Evolutionary conservation across 306 rosid genomes (phyloP), one percentile per base, ranked within the genome.

Genomic region (Chamaecrista fasciculata): DNA sequence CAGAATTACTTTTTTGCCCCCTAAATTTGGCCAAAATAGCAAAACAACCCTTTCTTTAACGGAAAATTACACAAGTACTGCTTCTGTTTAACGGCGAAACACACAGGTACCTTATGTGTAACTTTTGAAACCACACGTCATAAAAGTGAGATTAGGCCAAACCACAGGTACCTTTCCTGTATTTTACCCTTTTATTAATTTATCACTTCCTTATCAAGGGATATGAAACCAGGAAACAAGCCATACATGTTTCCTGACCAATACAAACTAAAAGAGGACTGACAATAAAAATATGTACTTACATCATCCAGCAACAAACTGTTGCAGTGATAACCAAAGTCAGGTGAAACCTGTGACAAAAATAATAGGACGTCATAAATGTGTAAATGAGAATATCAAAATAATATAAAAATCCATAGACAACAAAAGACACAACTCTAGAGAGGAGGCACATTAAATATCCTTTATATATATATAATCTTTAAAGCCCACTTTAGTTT

Each of bases 261-360:
- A 69, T 9, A 76, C 36, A 67, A 60, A 80, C 51, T 26, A n/a
- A 63, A 47, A 62, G 24, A 51, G 50, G 2, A 64, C 69, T 24
- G 52, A 60, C 53, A 55, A 5, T 55, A 25, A 43, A 77, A 75
- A 70, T 34, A 28, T 24, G 18, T 14, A 81, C 96, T 83, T 85
- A 93, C 96, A 93, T 93, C 93, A 93, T 86, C 98, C 98, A 93
- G 76, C 96, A 84, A 81, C 96, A 90, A 58, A 90, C 79, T 20
- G 92, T 92, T 34, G 96, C 98, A 52, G 96, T 93, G 74, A 80
- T 86, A 23, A 93, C 85, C 86, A 93, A 77, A 70, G 96, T 93
- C 10, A 87, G 66, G 82, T 93, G 98, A 63, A 93, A 84, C 79
- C 96, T 93, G 91, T 79, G 74, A 56, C 25, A 19, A 43, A 4